Conservation (phyloP, 2,329 filamentous ascomycete species). For the Myrmaecium sp. region DNA sequence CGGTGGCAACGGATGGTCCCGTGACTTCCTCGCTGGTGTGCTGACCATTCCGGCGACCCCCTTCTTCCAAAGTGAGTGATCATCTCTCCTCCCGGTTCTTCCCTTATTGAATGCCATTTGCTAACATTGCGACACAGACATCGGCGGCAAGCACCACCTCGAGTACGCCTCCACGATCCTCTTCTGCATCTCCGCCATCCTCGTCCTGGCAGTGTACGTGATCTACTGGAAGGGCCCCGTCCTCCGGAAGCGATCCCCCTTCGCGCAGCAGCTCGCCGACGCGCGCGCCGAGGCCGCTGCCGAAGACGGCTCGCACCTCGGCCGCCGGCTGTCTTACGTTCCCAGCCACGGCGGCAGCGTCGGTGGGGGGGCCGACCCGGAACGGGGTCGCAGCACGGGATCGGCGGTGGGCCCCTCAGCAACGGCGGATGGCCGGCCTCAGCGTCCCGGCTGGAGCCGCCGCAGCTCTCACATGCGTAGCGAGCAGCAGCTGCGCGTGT, state of each 20-base stretch:
- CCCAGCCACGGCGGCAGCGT: no score
- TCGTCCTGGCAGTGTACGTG: constrained; percentile 32
- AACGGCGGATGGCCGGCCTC: no score
- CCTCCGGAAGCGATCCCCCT: constrained; percentile 34
- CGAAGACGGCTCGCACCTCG: no score
- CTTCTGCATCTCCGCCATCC: constrained; percentile 29
- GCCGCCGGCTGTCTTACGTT: no score
- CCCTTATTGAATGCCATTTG: constrained; percentile 10
- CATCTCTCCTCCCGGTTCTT: neutral
- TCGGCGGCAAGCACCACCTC: constrained; percentile 24
- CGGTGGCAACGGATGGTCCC: constrained; percentile 59
- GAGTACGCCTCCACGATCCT: constrained; percentile 41
- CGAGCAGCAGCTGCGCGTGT: no score
- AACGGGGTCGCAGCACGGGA: no score
- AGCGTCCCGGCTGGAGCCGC: no score
- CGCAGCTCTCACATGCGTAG: no score
- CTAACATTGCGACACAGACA: constrained; percentile 10
- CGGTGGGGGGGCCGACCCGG: no score
- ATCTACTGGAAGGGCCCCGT: constrained; percentile 40
- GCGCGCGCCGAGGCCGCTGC: no score
- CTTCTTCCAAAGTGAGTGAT: constrained; percentile 27
- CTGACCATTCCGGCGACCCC: constrained; percentile 53
- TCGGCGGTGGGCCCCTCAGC: no score
- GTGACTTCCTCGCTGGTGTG: constrained; percentile 59
- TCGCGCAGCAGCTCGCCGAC: constrained; percentile 30